Evolutionary conservation across 768 basidiomycete genomes (phyloP).

Genomic region (Butyriboletus loyo): DNA sequence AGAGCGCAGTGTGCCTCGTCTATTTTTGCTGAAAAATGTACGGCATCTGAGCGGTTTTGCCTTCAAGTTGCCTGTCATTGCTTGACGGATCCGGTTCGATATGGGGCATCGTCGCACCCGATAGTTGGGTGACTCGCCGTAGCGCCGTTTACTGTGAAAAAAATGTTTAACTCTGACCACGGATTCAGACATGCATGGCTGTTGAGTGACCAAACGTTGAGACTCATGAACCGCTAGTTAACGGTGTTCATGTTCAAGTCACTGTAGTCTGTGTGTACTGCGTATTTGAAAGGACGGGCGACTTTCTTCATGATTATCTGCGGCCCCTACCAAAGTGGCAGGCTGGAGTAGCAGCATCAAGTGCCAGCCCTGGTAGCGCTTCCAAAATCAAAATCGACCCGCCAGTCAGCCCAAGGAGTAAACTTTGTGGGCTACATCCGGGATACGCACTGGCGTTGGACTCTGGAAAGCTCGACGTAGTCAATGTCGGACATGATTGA

Average conservation of each 20-base stretch:
- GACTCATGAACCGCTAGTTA: too few relatives aligned
- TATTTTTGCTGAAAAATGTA: constrained; percentile 3
- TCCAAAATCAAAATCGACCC: background rate
- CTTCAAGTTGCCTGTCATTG: background rate
- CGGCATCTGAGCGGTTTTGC: constrained; percentile 4
- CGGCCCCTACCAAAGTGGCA: background rate
- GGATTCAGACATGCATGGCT: background rate
- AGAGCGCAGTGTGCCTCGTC: background rate
- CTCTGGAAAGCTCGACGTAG: background rate
- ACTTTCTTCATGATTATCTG: background rate
- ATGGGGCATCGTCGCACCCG: background rate
- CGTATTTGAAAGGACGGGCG: background rate
- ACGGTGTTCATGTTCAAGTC: background rate
- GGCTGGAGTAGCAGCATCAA: background rate
- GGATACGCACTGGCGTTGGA: background rate
- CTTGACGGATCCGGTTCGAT: background rate
- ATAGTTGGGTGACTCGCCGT: background rate
- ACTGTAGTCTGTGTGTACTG: background rate
- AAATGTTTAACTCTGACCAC: background rate
- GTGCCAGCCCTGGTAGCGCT: background rate
- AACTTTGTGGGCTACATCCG: background rate
- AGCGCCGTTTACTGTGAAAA: background rate
- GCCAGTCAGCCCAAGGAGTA: background rate
- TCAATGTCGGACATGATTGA: background rate
- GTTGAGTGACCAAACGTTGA: background rate